A percentile compares a stretch with the other conserved stretches of the same genome.
These are phyloP conservation scores for Cyclotella cryptica DNA, from an alignment of 108 stramenopile genomes.

Conservation along the genomic window DNA sequence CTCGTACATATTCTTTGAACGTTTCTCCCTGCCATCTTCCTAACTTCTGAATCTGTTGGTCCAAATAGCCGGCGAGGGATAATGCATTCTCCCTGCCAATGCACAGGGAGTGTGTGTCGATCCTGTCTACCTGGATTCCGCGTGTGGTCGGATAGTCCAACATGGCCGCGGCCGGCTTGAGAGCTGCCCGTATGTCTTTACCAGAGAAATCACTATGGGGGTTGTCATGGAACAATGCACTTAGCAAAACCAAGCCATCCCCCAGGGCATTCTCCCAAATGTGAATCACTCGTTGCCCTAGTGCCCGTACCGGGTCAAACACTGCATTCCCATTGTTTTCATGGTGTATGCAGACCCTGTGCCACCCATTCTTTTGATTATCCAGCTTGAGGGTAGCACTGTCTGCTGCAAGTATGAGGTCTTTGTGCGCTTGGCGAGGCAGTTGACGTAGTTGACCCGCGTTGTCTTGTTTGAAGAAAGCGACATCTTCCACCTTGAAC, in stretches of 20 bases:
- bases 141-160: not conserved
- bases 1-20: too few relatives aligned
- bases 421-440: not conserved
- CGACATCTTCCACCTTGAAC: too few relatives aligned
- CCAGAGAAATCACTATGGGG: not conserved
- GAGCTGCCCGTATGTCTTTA: not conserved
- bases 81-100: constrained; percentile 25
- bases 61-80: too few relatives aligned
- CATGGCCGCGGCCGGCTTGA: constrained; percentile 10
- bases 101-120: constrained; percentile 18
- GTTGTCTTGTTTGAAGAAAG: not conserved
- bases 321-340: not conserved
- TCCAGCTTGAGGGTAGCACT: constrained; percentile 12
- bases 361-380: constrained; percentile 27
- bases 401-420: not conserved
- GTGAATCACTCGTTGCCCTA: not conserved
- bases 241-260: not conserved
- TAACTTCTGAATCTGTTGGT: constrained; percentile 25
- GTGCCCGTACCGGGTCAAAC: too few relatives aligned
- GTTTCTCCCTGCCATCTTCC: constrained; percentile 17
- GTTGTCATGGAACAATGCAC: not conserved
- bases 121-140: constrained; percentile 1
- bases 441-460: not conserved
- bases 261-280: not conserved
- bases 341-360: constrained; percentile 26